phyloP scores from a whole-genome alignment of 208 protist genomes.

The Crithidia bombi region DNA sequence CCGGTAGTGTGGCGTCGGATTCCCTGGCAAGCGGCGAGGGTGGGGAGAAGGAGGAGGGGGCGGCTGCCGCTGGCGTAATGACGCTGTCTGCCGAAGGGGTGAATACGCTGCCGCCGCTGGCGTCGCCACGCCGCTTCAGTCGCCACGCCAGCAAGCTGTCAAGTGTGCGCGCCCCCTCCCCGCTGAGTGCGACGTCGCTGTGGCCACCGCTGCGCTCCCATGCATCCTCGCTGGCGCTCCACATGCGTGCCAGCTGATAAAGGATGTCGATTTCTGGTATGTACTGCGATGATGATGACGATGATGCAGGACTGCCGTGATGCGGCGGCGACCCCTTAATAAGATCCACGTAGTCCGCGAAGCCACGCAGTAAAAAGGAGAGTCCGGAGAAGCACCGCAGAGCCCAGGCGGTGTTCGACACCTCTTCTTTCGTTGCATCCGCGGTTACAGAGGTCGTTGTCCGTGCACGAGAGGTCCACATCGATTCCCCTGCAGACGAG shows the following conservation, averaged over 20 bases:
- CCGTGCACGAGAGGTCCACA: neutral
- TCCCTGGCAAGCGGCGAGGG: neutral
- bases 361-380: slow-evolving; percentile 21
- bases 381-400: slow-evolving; percentile 30
- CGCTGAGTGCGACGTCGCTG: neutral
- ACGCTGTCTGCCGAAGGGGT: neutral
- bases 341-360: slow-evolving; percentile 33
- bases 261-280: neutral
- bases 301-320: neutral
- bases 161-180: neutral
- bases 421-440: neutral
- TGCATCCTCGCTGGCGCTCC: neutral
- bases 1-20: neutral
- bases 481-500: neutral
- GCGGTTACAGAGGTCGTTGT: neutral
- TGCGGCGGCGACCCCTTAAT: neutral
- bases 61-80: neutral
- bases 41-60: neutral
- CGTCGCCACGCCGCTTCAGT: neutral
- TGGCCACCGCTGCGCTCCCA: neutral
- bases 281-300: too few species aligned
- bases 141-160: slow-evolving; percentile 29
- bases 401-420: slow-evolving; percentile 32
- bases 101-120: neutral
- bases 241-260: neutral